Base-by-base conservation (phyloP, 768 basidiomycete genomes). In the Suillus subaureus region DNA sequence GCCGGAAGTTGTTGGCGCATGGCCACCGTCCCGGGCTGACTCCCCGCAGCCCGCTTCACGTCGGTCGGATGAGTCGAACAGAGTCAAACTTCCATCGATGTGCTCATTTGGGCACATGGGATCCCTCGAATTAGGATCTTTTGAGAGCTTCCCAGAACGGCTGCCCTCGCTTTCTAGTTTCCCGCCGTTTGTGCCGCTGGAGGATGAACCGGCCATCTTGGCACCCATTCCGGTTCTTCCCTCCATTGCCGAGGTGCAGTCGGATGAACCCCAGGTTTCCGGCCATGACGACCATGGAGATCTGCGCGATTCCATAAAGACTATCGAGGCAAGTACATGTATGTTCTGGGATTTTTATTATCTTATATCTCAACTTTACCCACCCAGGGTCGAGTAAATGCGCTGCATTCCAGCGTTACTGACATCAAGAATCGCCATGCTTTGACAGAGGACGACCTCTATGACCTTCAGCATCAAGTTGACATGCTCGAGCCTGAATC, bases 1-100 rank as follows among this genome's bases (percentile, higher is more conserved):
- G 26, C 82, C 80, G 28, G 70, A 70, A 49, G 68, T 83, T 8
- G 70, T 84, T 15, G 83, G 81, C 31, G 81, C 81, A 33, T 84
- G 82, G 79, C 80, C 83, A 13, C 68, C 65, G 63, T 80, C 79
- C 13, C 77, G 78, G 51, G 76, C 73, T 8, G 71, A 76, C 39
- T 80, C 78, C n/a, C 75, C 76, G 33, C 70, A 62, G 45, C 66
- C 63, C 35, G 56, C 70, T 18, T 66, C 64, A 42, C 39, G 26
- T 13, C 40, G 37, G 55, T 31, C 26, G 26, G 61, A 42, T 42
- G 58, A 43, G 39, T 60, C 40, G 12, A 60, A 42, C 40, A 60
- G 26, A 42, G 58, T 60, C 18, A 60, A 42, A 42, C 58, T 60
- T 42, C 58, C 58, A 7, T 60, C 58, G 26, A 60, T 60, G 58